A percentile compares a stretch with the other conserved stretches of the same genome.
These are phyloP conservation scores for Pythium biforme DNA, from an alignment of 352 stramenopile species.

Conservation along the genomic window DNA sequence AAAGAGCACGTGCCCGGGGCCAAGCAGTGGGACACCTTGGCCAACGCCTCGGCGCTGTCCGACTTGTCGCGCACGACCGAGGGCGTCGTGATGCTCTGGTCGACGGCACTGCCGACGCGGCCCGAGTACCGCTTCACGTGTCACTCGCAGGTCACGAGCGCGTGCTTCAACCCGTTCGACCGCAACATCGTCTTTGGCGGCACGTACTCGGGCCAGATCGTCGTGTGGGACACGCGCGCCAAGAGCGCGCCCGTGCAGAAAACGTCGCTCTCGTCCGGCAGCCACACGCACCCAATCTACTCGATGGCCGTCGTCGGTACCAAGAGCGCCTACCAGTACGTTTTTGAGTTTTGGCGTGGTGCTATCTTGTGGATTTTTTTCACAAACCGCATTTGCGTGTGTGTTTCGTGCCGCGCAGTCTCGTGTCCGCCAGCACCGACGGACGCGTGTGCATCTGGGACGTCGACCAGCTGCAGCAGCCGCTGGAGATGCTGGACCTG, in stretches of 20 bases:
- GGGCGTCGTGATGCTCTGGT: slow-evolving; percentile 84
- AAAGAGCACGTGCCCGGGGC: slow-evolving; percentile 44
- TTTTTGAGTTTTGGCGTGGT: slow-evolving; percentile 7
- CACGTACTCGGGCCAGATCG: slow-evolving; percentile 85
- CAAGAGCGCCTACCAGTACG: slow-evolving; percentile 81
- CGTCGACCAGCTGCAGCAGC: slow-evolving; percentile 81
- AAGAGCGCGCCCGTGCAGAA: slow-evolving; percentile 83
- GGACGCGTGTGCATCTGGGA: slow-evolving; percentile 86
- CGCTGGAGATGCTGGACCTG: slow-evolving; percentile 81
- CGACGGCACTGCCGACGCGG: slow-evolving; percentile 71
- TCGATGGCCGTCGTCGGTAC: slow-evolving; percentile 79
- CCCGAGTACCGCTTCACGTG: slow-evolving; percentile 88
- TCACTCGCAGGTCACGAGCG: slow-evolving; percentile 82
- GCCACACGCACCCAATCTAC: slow-evolving; percentile 88
- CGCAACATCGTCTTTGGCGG: slow-evolving; percentile 83
- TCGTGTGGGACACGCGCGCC: slow-evolving; percentile 85
- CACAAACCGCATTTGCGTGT: background rate
- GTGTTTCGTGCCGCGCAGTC: slow-evolving; percentile 29
- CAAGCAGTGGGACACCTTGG: slow-evolving; percentile 75
- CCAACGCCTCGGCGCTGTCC: slow-evolving; percentile 36
- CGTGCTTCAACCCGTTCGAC: slow-evolving; percentile 87
- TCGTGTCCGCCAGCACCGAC: slow-evolving; percentile 86
- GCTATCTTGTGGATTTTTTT: too few species aligned
- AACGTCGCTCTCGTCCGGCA: slow-evolving; percentile 74
- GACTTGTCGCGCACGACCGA: slow-evolving; percentile 69